Conservation (phyloP, 2,329 filamentous ascomycete genomes). For the Pestalotiopsis fici region DNA sequence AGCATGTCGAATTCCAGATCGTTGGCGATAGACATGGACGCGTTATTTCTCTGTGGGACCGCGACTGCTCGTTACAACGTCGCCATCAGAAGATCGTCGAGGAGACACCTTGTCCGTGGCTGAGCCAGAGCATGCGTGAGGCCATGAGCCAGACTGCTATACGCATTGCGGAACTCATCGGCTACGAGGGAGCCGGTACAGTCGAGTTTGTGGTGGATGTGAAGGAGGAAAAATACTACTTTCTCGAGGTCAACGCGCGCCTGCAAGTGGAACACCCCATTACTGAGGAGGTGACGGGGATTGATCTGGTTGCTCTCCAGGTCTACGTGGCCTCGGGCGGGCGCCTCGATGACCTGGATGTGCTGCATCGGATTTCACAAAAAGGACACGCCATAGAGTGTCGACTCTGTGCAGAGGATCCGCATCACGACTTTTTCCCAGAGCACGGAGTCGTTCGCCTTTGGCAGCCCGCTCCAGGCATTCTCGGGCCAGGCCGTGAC, state of each 20-base stretch:
- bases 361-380: constrained; percentile 23
- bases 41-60: constrained; percentile 37
- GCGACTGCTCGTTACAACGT: constrained; percentile 47
- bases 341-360: constrained; percentile 21
- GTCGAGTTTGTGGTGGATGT: constrained; percentile 40
- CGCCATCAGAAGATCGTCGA: constrained; percentile 49
- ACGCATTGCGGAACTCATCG: constrained; percentile 27
- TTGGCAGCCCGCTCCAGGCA: constrained; percentile 27
- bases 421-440: constrained; percentile 35
- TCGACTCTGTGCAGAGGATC: constrained; percentile 44
- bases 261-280: constrained; percentile 47
- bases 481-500: constrained; percentile 2
- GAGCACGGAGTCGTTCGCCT: constrained; percentile 34
- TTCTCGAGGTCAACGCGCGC: constrained; percentile 46
- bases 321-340: constrained; percentile 35
- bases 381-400: constrained; percentile 43
- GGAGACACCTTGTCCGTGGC: constrained; percentile 32
- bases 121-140: constrained; percentile 25
- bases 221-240: constrained; percentile 34
- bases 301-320: constrained; percentile 33
- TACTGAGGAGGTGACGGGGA: constrained; percentile 25
- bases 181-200: constrained; percentile 38
- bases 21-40: constrained; percentile 40
- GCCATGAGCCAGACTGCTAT: constrained; percentile 32
- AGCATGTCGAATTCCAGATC: constrained; percentile 48